Evolutionary conservation across 768 basidiomycete genomes (phyloP), one percentile per base, ranked within the genome.

Genomic region (Lactarius deliciosus): DNA sequence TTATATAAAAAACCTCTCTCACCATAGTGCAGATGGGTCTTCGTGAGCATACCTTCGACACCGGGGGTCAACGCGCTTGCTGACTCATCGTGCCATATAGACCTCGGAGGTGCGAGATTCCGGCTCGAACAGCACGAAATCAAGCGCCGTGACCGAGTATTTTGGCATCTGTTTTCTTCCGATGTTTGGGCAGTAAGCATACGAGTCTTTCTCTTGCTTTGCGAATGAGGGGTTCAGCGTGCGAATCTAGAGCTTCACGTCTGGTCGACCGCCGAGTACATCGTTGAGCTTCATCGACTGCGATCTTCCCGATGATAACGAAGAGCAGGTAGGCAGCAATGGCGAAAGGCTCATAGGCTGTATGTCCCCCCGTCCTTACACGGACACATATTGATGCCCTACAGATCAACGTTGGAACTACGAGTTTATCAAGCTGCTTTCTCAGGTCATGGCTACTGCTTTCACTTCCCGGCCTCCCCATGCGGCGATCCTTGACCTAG

Each of bases 81-180:
- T 72, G 22, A 30, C 50, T 25, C 18, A 9, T 56, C 30, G 15
- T 11, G 1, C 28, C 47, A 30, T 30, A 30, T 30, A 90, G 88
- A 90, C 73, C 76, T 89, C 41, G 82, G 87, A 64, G 81, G 85
- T 59, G 76, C 79, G 7, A 80, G 86, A 32, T 91, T 88, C 85
- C 81, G 84, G 34, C 77, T 91, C 6, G 77, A 80, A 20, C 77
- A 80, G 32, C 74, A 76, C 25, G 74, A 78, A 47, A 73, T 77
- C 20, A 78, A 85, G 65, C 77, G 80, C 63, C 83, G 89, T 20
- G 81, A 79, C 61, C 78, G 78, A 25, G 76, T 87, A 13, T 90
- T 90, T 72, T 92, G 89, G 87, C 83, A 87, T 57, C 73, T 90
- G n/a, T 90, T 87, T 71, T 70, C 78, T 30, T 73, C 83, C 34